These are phyloP conservation scores for Pythium oligandrum DNA, from an alignment of 352 stramenopile genomes.

Conservation along the genomic window DNA sequence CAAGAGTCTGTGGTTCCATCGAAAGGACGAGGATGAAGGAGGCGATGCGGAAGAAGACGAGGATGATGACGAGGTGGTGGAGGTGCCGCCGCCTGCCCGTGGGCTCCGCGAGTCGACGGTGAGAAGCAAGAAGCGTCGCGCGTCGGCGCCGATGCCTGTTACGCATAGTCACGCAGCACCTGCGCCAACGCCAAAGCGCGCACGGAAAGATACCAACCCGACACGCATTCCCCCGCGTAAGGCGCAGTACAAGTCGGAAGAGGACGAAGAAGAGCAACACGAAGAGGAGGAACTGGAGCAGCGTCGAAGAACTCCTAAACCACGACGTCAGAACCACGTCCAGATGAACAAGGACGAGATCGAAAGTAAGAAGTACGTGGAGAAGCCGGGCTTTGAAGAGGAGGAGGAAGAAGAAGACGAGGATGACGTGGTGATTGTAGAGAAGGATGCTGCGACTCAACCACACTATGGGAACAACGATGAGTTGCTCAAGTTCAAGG, in stretches of 20 bases:
- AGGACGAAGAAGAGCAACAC: slow-evolving; percentile 21
- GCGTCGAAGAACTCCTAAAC: slow-evolving; percentile 2
- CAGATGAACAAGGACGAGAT: slow-evolving; percentile 13
- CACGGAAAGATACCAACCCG: slow-evolving; percentile 4
- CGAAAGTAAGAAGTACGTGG: slow-evolving; percentile 4
- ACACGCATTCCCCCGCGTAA: neutral
- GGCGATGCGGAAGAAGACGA: slow-evolving; percentile 16
- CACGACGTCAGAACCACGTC: slow-evolving; percentile 8
- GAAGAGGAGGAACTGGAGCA: slow-evolving; percentile 14
- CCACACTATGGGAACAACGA: slow-evolving; percentile 37
- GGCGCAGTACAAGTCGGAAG: slow-evolving; percentile 9
- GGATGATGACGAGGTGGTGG: slow-evolving; percentile 5
- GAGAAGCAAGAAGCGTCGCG: slow-evolving; percentile 9
- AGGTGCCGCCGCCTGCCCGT: neutral
- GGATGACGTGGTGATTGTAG: slow-evolving; percentile 4
- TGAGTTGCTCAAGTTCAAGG: slow-evolving; percentile 57
- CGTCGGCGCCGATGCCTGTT: slow-evolving; percentile 4
- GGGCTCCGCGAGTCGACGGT: neutral
- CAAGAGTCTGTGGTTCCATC: slow-evolving; percentile 59
- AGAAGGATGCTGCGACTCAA: slow-evolving; percentile 8
- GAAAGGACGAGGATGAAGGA: slow-evolving; percentile 8
- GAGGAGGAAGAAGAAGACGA: slow-evolving; percentile 16
- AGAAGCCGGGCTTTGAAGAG: slow-evolving; percentile 4
- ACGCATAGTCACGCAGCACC: slow-evolving; percentile 1
- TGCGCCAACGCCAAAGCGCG: slow-evolving; percentile 13